Evolutionary conservation across 805 yeast genomes (phyloP).

Genomic region (Torulaspora franciscae): DNA sequence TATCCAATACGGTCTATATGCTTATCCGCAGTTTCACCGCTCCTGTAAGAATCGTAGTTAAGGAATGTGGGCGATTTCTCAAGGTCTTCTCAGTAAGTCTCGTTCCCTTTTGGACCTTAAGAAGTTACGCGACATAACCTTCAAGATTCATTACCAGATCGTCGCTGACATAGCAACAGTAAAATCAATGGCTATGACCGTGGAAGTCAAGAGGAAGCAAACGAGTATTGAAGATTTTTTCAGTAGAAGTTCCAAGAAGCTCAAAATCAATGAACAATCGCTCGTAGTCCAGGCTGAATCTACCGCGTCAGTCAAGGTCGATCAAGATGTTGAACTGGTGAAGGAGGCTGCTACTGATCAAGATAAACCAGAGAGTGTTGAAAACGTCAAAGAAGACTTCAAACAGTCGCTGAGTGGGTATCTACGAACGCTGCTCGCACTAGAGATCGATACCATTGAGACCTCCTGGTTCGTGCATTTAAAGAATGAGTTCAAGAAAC

Average conservation of each 20-base stretch:
- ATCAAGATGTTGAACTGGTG: neutral
- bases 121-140: neutral
- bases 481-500: conserved; percentile 69
- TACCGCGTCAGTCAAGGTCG: conserved; percentile 9
- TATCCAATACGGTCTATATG: neutral
- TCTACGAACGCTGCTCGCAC: conserved; percentile 40
- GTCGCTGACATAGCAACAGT: neutral
- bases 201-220: conserved; percentile 13
- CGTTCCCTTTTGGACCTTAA: neutral
- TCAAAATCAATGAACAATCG: conserved; percentile 4
- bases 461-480: conserved; percentile 72
- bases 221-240: conserved; percentile 21
- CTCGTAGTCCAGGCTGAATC: neutral
- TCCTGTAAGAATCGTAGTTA: no score
- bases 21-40: no score
- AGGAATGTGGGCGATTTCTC: no score
- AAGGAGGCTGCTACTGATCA: neutral
- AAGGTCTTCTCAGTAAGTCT: neutral
- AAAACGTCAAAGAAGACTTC: conserved; percentile 10
- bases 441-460: conserved; percentile 69
- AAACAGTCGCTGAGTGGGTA: conserved; percentile 12
- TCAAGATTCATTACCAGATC: neutral
- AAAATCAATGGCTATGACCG: conserved; percentile 8
- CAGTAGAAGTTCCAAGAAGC: conserved; percentile 10
- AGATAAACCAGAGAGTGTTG: neutral